Evolutionary conservation across 441 rosid genomes (phyloP).

Genomic region (Brassica hybrid): DNA sequence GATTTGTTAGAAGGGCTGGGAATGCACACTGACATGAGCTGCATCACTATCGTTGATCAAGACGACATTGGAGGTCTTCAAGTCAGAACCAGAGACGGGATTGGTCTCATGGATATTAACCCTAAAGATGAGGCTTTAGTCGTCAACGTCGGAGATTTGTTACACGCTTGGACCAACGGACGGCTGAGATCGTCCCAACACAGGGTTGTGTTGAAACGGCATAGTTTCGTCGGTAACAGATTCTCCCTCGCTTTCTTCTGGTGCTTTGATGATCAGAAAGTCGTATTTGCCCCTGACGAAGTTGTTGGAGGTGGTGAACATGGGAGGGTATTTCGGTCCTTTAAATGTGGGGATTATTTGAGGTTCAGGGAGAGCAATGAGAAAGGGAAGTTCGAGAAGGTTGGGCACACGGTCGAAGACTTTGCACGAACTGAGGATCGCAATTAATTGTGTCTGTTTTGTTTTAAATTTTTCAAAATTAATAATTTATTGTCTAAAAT

Average conservation of each 20-base stretch:
- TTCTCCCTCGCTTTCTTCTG: constrained; percentile 62
- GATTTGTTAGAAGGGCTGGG: constrained; percentile 61
- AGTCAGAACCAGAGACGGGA: constrained; percentile 52
- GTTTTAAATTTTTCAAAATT: not conserved
- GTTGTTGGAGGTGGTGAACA: constrained; percentile 45
- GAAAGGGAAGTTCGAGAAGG: constrained; percentile 64
- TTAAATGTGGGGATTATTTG: constrained; percentile 56
- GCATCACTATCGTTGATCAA: constrained; percentile 65
- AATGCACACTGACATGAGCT: constrained; percentile 79
- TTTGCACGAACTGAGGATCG: constrained; percentile 47
- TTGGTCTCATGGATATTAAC: constrained; percentile 57
- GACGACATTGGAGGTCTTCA: constrained; percentile 70
- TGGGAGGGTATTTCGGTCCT: constrained; percentile 49
- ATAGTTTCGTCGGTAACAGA: constrained; percentile 37
- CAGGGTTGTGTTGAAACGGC: constrained; percentile 49
- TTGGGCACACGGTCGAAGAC: constrained; percentile 60
- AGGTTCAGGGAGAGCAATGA: constrained; percentile 63
- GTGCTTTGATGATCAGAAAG: constrained; percentile 58
- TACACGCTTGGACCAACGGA: constrained; percentile 68
- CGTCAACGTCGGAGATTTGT: constrained; percentile 62
- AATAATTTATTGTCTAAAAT: not conserved
- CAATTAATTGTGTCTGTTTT: not conserved
- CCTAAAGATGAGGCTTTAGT: constrained; percentile 54
- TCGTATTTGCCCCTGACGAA: constrained; percentile 52
- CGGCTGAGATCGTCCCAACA: constrained; percentile 59